Base-by-base conservation (phyloP, 1,139 yeast species). In the Williopsis jadinii region DNA sequence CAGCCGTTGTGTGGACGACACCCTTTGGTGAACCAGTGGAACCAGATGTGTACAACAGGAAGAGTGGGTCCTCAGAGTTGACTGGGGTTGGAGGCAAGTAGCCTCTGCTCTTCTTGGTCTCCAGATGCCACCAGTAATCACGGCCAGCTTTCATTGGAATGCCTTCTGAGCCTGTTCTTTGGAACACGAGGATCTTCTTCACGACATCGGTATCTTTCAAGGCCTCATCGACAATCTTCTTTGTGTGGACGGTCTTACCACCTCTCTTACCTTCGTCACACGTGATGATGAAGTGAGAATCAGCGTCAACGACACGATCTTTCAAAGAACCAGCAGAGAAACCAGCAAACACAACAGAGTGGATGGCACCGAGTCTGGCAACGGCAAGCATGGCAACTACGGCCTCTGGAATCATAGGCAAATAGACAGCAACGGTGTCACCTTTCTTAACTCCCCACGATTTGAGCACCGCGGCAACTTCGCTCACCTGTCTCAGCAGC, bases 11-110 rank as follows among this genome's bases (percentile, higher is more conserved):
- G 67, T 92, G 97, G 50, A 88, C 95, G 52, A 92, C 95, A 68
- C 97, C 97, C 75, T 92, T 92, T 64, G 97, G 98, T 60, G 95
- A 80, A 54, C 98, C 97, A 41, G 97, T 92, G 34, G 97, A 87
- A 51, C 97, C 97, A 24, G 97, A 86, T 43, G 97, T 88, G 70
- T 88, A 88, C 53, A 88, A 77, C 68, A 88, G 71, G 73, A 88
- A 88, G 54, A 88, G 72, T 45, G 97, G 96, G 67, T 88, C 95
- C 70, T 88, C 97, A 39, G 95, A 66, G 64, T 80, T 77, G 49
- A 88, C 95, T 37, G 96, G 80, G 34, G 78, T 86, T 41, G 95
- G 95, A 39, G 97, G 87, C 51, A 79, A 66, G 68, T 87, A 90
- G 44, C 92, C 85, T 55, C 94, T 78, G 67, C 80, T 83, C 65